Base-by-base conservation (phyloP, 2,329 filamentous ascomycete genomes). In the Xylaria sp. region DNA sequence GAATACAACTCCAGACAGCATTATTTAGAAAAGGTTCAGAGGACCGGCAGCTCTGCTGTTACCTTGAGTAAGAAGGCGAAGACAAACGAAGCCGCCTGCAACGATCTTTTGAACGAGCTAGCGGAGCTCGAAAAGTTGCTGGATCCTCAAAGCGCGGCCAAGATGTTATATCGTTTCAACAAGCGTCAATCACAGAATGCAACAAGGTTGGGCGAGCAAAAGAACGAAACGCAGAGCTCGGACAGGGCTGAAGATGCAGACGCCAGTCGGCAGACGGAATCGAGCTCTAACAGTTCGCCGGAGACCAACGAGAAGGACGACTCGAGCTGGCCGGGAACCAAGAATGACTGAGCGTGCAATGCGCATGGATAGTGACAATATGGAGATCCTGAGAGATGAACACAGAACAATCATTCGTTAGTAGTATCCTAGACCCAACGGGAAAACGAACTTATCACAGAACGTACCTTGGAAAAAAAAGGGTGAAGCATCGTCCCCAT, bases 401-500 rank as follows among this genome's bases (percentile, higher is more conserved):
- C 23, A 30, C 23, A 3, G 23, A 30, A 30, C 46, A 23, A 52
- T 46, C 54, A 60, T 64, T 67, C 59, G 60, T 72, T 70, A 72
- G 71, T 61, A 72, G 69, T 64, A 72, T 71, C 67, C 70, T 66
- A 50, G 57, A 65, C 58, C 37, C 58, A 58, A 13, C 35, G 49
- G 51, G 34, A 58, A 30, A 18, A 54, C n/a, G 47, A 10, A 13
- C 8, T 19, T 64, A 66, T 62, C 54, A 61, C 60, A 59, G 16
- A 7, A 70, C 71, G 64, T 59, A 73, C 70, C 67, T 71, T 71
- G 72, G 58, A 59, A 77, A 74, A 77, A 74, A 73, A 70, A 63
- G n/a, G 56, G 63, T 78, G 83, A 87, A 88, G 84, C 86, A 85
- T 84, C 87, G 83, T 85, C 87, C 88, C 83, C 85, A 83, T 82